Percentiles rank a stretch among this genome's conserved stretches.
Conservation (phyloP, 805 yeast genomes). For the Starmerella apicola region DNA sequence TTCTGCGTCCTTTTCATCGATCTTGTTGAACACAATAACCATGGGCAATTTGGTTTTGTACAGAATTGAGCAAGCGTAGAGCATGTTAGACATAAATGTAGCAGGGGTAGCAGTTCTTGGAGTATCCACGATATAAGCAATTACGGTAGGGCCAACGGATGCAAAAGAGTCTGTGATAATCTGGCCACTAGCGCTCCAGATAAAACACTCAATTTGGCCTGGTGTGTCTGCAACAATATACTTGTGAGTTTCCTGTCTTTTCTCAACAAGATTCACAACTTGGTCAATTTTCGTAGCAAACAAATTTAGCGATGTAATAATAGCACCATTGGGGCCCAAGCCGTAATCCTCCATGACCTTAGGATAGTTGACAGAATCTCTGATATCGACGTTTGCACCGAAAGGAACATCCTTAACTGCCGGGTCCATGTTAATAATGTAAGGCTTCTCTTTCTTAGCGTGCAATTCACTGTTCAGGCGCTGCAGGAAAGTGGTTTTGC, state of each 20-base stretch:
- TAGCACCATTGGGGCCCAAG: constrained; percentile 96
- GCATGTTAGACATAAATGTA: constrained; percentile 95
- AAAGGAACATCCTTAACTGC: constrained; percentile 91
- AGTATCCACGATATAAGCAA: constrained; percentile 92
- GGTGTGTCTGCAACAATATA: constrained; percentile 92
- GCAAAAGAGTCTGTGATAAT: constrained; percentile 96
- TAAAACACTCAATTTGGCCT: constrained; percentile 96
- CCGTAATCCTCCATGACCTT: constrained; percentile 92
- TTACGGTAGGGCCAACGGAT: constrained; percentile 84
- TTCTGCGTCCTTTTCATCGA: constrained; percentile 72
- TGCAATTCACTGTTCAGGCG: constrained; percentile 82
- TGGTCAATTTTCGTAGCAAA: constrained; percentile 95
- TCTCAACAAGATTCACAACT: constrained; percentile 74
- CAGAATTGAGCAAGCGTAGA: constrained; percentile 91
- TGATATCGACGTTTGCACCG: constrained; percentile 85
- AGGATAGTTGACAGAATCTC: constrained; percentile 90
- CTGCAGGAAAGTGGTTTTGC: constrained; percentile 97
- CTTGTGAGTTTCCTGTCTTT: constrained; percentile 42
- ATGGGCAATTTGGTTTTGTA: constrained; percentile 94
- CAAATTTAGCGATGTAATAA: constrained; percentile 83
- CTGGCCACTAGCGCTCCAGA: constrained; percentile 97
- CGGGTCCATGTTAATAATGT: constrained; percentile 89
- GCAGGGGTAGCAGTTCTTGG: constrained; percentile 91
- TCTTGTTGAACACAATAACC: constrained; percentile 91
- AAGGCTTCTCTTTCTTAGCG: constrained; percentile 52